Percentiles rank a stretch among this genome's conserved stretches.
Evolutionary conservation across 306 rosid genomes (phyloP).

Genomic region (Prunus davidiana): DNA sequence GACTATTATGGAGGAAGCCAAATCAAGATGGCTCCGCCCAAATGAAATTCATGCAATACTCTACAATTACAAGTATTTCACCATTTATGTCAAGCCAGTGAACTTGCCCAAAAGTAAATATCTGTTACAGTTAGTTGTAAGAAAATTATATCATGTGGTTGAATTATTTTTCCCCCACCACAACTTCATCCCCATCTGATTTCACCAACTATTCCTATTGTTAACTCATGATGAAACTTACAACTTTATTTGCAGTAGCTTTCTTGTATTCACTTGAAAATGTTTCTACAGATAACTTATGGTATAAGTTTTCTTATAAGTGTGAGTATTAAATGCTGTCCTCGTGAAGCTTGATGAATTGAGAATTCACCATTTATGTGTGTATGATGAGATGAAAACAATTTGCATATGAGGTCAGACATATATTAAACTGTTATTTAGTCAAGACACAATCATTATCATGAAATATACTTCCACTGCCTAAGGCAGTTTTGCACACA

Average conservation of each 20-base stretch:
- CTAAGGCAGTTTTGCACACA: conserved; percentile 9
- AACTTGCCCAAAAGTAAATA: conserved; percentile 74
- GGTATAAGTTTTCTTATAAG: not conserved
- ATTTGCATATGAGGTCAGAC: not conserved
- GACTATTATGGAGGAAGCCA: conserved; percentile 71
- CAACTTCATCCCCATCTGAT: not conserved
- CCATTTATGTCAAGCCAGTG: conserved; percentile 79
- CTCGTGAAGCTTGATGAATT: not conserved
- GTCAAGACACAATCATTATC: conserved; percentile 1
- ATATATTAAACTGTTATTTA: not conserved
- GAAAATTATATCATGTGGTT: not conserved
- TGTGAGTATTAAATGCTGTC: conserved; percentile 1
- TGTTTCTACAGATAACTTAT: not conserved
- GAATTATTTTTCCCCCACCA: not conserved
- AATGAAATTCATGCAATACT: conserved; percentile 94
- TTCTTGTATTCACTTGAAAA: not conserved
- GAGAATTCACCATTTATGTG: not conserved
- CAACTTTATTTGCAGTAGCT: not conserved
- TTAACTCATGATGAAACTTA: not conserved
- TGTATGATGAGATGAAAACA: not conserved
- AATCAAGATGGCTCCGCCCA: conserved; percentile 91
- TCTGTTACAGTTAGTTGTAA: conserved; percentile 24
- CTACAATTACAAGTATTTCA: conserved; percentile 70
- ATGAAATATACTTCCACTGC: not conserved
- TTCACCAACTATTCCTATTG: not conserved